Conservation (phyloP, 768 basidiomycete species). For the Suillus fuscotomentosus region DNA sequence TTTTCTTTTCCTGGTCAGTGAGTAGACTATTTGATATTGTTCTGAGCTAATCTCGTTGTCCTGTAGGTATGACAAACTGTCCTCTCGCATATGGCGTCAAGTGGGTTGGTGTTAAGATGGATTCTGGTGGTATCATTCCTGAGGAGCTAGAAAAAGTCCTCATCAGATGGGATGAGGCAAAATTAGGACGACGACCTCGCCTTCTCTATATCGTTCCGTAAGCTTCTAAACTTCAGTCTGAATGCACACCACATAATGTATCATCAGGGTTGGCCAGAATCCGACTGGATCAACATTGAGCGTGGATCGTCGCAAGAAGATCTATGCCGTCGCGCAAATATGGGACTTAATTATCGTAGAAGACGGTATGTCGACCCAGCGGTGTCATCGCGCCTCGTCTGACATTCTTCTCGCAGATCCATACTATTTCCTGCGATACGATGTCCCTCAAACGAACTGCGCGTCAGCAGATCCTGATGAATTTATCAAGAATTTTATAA, state of each 20-base stretch:
- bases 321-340: constrained; percentile 39
- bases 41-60: background rate
- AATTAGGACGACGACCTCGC: constrained; percentile 37
- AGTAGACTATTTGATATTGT: background rate
- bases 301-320: constrained; percentile 36
- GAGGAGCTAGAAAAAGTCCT: constrained; percentile 38
- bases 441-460: constrained; percentile 3
- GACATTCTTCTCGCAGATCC: constrained; percentile 31
- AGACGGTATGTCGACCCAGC: constrained; percentile 20
- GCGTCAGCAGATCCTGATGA: constrained; percentile 13
- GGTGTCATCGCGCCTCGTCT: background rate
- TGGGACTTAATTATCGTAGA: constrained; percentile 46
- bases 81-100: constrained; percentile 39
- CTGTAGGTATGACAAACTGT: constrained; percentile 31
- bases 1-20: constrained; percentile 37
- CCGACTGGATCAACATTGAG: constrained; percentile 41
- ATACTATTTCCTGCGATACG: constrained; percentile 41
- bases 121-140: constrained; percentile 43
- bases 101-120: constrained; percentile 42
- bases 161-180: constrained; percentile 33
- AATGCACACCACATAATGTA: background rate
- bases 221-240: constrained; percentile 11
- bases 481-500: constrained; percentile 17
- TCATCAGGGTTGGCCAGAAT: constrained; percentile 33
- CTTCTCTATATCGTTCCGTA: constrained; percentile 43